Conservation (phyloP, 1,284 basidiomycete genomes). For the Tilletia walkeri region DNA sequence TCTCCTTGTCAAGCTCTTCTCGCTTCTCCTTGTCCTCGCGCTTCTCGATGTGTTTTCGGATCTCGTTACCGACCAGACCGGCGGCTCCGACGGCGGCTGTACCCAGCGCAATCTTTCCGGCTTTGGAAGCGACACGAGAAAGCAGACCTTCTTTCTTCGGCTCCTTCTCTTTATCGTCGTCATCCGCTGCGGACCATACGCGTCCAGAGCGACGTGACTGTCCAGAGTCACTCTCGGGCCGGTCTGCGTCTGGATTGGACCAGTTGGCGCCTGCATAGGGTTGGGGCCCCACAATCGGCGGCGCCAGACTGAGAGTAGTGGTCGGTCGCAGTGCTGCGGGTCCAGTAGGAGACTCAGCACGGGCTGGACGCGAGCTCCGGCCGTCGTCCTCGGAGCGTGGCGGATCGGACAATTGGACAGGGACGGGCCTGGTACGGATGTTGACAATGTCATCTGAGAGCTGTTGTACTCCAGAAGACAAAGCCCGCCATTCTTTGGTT, state of each 20-base stretch:
- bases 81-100: constrained; percentile 5
- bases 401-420: not conserved
- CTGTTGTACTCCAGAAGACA: constrained; percentile 40
- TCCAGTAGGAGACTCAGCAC: constrained; percentile 7
- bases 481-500: constrained; percentile 41
- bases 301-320: constrained; percentile 5
- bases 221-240: constrained; percentile 13
- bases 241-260: constrained; percentile 12
- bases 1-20: constrained; percentile 2
- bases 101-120: not conserved
- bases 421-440: not conserved
- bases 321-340: constrained; percentile 6
- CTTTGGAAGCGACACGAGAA: constrained; percentile 3
- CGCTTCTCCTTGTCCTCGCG: constrained; percentile 15
- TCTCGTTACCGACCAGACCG: constrained; percentile 12
- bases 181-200: constrained; percentile 2
- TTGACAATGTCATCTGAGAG: constrained; percentile 36
- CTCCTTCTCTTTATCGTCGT: constrained; percentile 12
- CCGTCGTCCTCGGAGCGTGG: constrained; percentile 3
- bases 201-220: constrained; percentile 12
- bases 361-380: constrained; percentile 2
- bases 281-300: not conserved
- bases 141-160: constrained; percentile 3
- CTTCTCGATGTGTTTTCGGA: constrained; percentile 8
- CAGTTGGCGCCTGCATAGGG: constrained; percentile 12